Evolutionary conservation across 2,329 filamentous ascomycete species (phyloP).

Genomic region (Neofusicoccum umdonicola): DNA sequence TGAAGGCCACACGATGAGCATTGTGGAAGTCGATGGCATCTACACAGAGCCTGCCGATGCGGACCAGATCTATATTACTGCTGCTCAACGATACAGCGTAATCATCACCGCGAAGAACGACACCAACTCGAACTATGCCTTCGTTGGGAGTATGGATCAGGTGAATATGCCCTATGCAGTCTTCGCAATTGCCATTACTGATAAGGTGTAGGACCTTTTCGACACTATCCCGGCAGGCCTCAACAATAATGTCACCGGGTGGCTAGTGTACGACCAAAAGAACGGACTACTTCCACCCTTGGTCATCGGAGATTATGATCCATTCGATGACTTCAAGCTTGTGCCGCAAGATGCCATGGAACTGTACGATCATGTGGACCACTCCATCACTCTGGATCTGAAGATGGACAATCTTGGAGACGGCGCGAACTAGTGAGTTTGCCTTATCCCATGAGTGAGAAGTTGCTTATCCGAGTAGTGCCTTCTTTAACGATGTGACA

Average conservation of each 20-base stretch:
- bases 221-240: slow-evolving; percentile 64
- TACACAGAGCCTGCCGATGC: slow-evolving; percentile 60
- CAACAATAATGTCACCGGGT: slow-evolving; percentile 61
- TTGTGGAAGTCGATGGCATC: slow-evolving; percentile 71
- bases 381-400: slow-evolving; percentile 58
- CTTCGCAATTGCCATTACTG: background rate
- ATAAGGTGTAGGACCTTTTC: slow-evolving; percentile 51
- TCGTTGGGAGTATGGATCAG: slow-evolving; percentile 52
- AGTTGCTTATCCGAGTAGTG: slow-evolving; percentile 26
- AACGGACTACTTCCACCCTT: slow-evolving; percentile 51
- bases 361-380: slow-evolving; percentile 61
- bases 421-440: slow-evolving; percentile 61
- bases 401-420: slow-evolving; percentile 66
- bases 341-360: slow-evolving; percentile 65
- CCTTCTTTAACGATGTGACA: slow-evolving; percentile 68
- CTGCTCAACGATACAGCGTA: slow-evolving; percentile 69
- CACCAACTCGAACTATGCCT: slow-evolving; percentile 57
- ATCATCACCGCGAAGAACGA: slow-evolving; percentile 61
- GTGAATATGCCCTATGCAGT: slow-evolving; percentile 23
- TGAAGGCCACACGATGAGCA: slow-evolving; percentile 62
- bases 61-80: slow-evolving; percentile 62
- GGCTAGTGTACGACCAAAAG: slow-evolving; percentile 54
- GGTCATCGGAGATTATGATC: slow-evolving; percentile 59
- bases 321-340: slow-evolving; percentile 72
- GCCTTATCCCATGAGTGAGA: background rate